Percentiles rank a stretch among this genome's conserved stretches.
Conservation (phyloP, 768 basidiomycete species). For the Tulasnella sp. region DNA sequence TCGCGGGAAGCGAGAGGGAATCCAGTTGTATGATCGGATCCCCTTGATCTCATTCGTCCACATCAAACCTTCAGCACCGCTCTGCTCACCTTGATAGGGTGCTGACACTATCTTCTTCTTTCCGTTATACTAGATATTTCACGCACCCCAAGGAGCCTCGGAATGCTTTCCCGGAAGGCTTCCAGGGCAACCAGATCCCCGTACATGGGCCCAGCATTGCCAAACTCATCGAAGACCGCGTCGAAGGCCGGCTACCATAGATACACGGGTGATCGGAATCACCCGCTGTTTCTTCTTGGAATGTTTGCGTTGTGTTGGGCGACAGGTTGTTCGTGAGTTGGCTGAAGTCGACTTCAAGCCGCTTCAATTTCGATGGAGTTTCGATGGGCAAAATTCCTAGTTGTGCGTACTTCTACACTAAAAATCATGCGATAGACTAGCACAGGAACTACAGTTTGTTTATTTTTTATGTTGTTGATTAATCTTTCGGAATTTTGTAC, state of each 20-base stretch:
- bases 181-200: constrained; percentile 73
- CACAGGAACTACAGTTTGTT: no score
- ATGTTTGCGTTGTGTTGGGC: no score
- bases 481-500: no score
- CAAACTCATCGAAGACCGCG: constrained; percentile 65
- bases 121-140: constrained; percentile 36
- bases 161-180: constrained; percentile 75
- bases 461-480: no score
- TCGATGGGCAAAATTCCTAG: not conserved
- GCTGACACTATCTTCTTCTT: not conserved
- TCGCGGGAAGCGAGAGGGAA: no score
- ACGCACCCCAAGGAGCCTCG: constrained; percentile 48
- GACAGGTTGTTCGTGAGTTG: no score
- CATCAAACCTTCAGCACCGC: not conserved
- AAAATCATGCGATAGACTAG: not conserved
- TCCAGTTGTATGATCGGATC: not conserved
- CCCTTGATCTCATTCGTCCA: not conserved
- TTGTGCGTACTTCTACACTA: not conserved
- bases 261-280: not conserved
- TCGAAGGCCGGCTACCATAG: constrained; percentile 37
- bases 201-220: constrained; percentile 63
- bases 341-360: no score
- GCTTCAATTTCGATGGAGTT: no score
- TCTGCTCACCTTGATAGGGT: not conserved
- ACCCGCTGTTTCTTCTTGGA: not conserved